Base-by-base conservation (phyloP, 495 filamentous ascomycete genomes). In the Penicillium subrubescens region DNA sequence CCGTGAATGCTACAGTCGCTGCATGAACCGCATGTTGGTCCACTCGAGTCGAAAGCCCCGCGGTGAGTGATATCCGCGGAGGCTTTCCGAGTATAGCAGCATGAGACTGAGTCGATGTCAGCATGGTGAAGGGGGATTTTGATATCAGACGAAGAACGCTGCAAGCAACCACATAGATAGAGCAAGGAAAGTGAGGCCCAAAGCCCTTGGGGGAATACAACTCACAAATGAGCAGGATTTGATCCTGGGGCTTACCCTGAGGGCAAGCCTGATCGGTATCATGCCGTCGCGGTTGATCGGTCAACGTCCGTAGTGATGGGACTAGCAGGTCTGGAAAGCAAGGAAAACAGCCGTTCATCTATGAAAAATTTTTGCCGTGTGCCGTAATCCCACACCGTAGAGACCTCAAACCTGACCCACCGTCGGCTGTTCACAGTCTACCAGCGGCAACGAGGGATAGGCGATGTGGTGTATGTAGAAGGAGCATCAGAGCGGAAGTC, bases 71-170 rank as follows among this genome's bases (percentile, higher is more conserved):
- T 53, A 70, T 57, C 10, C 67, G 68, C 19, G 60, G 62, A 35
- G 61, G 17, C 23, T 23, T 53, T 27, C 29, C 57, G 25, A 71
- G 21, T 35, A 66, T 54, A 50, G 44, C 60, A 21, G 66, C 27
- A 46, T 59, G 59, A 37, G 70, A 52, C 67, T 71, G 64, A 60
- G 63, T 44, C 14, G 71, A 64, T 19, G 65, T 72, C 56, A 74
- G 67, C 69, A 74, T 72, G 1, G 27, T 64, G 58, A 39, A 59
- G 21, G 11, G n/a, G 25, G 12, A 63, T 5, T 48, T 52, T 27
- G 29, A 52, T 27, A 31, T 31, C 23, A 17, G 33, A 57, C 8
- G 33, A 51, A 44, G 14, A 21, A 19, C 17, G 25, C 27, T 17
- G 52, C 59, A 23, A 46, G 59, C 19, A n/a, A 3, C 34, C 14